These are phyloP conservation scores for Triadica sebifera DNA, from an alignment of 345 rosid genomes.

Conservation along the genomic window DNA sequence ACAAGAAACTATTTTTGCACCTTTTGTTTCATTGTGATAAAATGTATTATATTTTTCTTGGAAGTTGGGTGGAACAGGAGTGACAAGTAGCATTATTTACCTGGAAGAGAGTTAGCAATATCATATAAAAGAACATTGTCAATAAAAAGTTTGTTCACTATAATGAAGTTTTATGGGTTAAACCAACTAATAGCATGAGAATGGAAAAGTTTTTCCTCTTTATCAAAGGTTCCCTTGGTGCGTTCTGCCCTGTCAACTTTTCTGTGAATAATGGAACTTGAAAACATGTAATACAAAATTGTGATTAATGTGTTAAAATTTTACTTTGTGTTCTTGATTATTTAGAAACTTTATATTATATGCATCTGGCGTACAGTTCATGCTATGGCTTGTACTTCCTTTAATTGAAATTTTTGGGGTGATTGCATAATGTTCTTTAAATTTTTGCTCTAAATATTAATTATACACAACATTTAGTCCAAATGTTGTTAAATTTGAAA, in stretches of 20 bases:
- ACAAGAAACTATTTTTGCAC: not conserved
- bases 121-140: not conserved
- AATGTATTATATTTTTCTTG: not conserved
- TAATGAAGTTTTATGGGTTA: not conserved
- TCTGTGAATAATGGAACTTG: too few species aligned
- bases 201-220: not conserved
- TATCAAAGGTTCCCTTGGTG: not conserved
- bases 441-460: not conserved
- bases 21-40: conserved; percentile 7
- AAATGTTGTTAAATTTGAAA: not conserved
- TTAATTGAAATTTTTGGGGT: conserved; percentile 4
- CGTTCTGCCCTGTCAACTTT: not conserved
- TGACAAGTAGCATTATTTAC: not conserved
- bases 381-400: too few species aligned
- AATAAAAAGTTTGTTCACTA: not conserved
- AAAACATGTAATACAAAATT: too few species aligned
- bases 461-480: not conserved
- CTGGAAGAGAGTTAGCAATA: not conserved
- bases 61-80: not conserved
- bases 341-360: too few species aligned
- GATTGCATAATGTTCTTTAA: not conserved
- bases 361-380: too few species aligned
- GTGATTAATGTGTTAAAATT: too few species aligned
- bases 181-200: not conserved
- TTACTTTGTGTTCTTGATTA: too few species aligned